Percentiles rank a stretch among this genome's conserved stretches.
These are phyloP conservation scores for Cordyceps cateniannulata DNA, from an alignment of 2,329 filamentous ascomycete genomes.

Conservation along the genomic window DNA sequence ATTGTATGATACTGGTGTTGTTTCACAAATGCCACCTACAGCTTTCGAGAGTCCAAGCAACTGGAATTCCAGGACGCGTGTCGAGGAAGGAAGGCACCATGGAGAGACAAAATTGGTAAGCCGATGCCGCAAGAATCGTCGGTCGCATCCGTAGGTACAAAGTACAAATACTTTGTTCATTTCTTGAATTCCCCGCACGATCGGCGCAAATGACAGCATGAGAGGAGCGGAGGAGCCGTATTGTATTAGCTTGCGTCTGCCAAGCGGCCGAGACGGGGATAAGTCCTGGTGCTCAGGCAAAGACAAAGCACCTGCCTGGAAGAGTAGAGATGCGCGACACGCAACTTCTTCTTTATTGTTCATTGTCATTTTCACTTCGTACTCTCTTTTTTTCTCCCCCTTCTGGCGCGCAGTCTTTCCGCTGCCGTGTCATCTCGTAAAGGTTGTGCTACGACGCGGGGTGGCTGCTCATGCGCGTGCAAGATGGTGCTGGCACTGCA, in stretches of 20 bases:
- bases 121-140: background rate
- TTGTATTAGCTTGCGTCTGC: background rate
- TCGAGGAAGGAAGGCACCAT: background rate
- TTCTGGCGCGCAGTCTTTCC: too few species aligned
- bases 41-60: background rate
- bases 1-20: too few species aligned
- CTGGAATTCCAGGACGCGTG: background rate
- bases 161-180: background rate
- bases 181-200: background rate
- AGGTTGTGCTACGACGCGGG: too few species aligned
- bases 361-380: background rate
- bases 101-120: background rate
- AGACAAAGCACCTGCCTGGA: background rate
- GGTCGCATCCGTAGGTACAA: background rate
- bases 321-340: background rate
- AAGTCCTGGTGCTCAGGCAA: background rate
- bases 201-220: background rate
- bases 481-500: too few species aligned
- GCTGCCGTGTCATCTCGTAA: too few species aligned
- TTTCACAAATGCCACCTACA: background rate
- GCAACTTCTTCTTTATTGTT: background rate
- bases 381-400: background rate
- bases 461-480: too few species aligned
- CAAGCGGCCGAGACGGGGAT: background rate
- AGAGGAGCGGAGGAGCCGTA: background rate